Base-by-base conservation (phyloP, 2,329 filamentous ascomycete species). In the Onygena corvina region DNA sequence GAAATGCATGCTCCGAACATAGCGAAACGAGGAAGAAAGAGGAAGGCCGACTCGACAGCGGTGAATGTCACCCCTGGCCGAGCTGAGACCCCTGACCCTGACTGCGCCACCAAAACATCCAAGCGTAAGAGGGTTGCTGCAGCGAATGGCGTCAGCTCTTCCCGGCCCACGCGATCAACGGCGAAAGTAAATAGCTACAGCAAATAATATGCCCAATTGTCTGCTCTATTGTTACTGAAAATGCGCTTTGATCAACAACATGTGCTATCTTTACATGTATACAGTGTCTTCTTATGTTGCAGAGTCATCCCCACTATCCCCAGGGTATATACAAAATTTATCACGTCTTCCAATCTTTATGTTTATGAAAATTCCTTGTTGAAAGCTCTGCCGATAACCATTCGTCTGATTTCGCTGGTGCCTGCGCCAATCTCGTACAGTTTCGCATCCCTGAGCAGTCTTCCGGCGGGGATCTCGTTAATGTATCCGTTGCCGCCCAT, bases 351-450 rank as follows among this genome's bases (percentile, higher is more conserved):
- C 20, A 27, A 23, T 11, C 7, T 29, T 38, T 40, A 25, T n/a
- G 18, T 35, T 21, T 50, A 54, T 18, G 47, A 45, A 46, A 54
- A 94, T 67, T 93, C 83, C 70, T 84, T 89, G 67, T 94, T 94
- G 58, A 94, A 95, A 1, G 81, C 84, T 56, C 89, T 75, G 23
- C 92, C 90, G 62, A 98, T 94, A 3, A 98, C 87, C 80, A 96
- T 93, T 56, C 89, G 76, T 56, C 92, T 76, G 46, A 98, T 83
- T 70, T 98, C 92, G 52, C 87, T 94, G 2, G 92, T 96, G 4
- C 92, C 92, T 3, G 92, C 92, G 1, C 92, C 92, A 63, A 98
- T 96, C 70, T 96, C 92, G 65, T 98, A 98, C 52, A 98, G 66
- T 63, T 84, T 84, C 3, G 80, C 80, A 67, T 84, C 80, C 61